Base-by-base conservation (phyloP, 768 basidiomycete species). In the Tricholoma bakamatsutake region DNA sequence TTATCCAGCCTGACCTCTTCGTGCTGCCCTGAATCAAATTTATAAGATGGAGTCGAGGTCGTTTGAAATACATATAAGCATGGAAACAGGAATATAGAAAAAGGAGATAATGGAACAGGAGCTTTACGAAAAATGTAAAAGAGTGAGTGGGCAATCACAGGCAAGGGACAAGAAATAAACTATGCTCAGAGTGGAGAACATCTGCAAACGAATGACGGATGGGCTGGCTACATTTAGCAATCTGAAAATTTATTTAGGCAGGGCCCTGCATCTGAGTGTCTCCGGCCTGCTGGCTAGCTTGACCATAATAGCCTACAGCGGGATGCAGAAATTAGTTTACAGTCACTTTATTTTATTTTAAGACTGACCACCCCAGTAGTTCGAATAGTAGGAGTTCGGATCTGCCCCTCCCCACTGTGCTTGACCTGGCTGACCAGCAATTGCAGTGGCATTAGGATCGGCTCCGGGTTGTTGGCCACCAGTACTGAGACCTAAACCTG, bases 331-430 rank as follows among this genome's bases (percentile, higher is more conserved):
- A 50, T 52, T 54, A 39, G 54, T 9, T 15, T 50, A 57, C 15
- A 40, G 21, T 39, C 27, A 30, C 24, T 34, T 40, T 4, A 34
- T 11, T 15, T 51, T 51, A 45, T 75, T 84, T 64, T 57, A 13
- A 10, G 28, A 48, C 46, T 48, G 28, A 91, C 89, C 87, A 67
- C 88, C 85, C 89, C 89, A 90, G 67, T 90, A 90, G 67, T 87
- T 87, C 54, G 82, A 82, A 70, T 90, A 90, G 71, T 90, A 90
- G 57, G 79, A 79, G 66, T 74, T 85, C 55, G 87, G 84, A 66
- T 90, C 88, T 47, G 83, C 80, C 24, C 79, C 76, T 27, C 82
- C 81, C 89, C 91, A 93, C 64, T 91, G 88, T 47, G 81, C 84
- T 69, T 88, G 87, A 48, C 79, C 81, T 34, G 80, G 77, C 59